These are phyloP conservation scores for Biscutella laevigata DNA, from an alignment of 441 rosid species.

Conservation along the genomic window DNA sequence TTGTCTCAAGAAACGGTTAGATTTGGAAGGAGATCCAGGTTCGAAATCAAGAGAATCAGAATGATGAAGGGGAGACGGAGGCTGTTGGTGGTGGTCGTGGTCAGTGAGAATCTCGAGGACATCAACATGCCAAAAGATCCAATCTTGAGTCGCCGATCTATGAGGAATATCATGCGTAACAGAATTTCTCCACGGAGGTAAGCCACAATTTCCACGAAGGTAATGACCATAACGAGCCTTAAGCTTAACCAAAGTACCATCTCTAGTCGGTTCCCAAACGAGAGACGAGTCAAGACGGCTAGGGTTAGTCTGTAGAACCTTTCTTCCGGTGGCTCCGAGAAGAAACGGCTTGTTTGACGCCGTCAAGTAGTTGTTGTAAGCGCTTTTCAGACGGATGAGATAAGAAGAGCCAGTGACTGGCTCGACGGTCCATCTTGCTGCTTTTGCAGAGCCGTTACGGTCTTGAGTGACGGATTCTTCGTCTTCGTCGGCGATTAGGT, in stretches of 20 bases:
- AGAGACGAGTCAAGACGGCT: conserved; percentile 65
- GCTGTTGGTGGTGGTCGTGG: conserved; percentile 15
- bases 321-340: conserved; percentile 78
- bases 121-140: conserved; percentile 81
- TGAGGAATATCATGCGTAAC: conserved; percentile 90
- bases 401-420: conserved; percentile 32
- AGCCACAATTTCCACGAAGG: conserved; percentile 81
- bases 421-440: conserved; percentile 48
- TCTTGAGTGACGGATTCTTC: conserved; percentile 55
- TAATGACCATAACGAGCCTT: conserved; percentile 68
- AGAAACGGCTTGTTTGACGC: conserved; percentile 77
- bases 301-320: conserved; percentile 56
- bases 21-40: conserved; percentile 40
- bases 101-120: conserved; percentile 48
- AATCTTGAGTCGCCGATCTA: conserved; percentile 61
- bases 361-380: conserved; percentile 57
- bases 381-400: conserved; percentile 51
- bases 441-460: conserved; percentile 44
- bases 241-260: conserved; percentile 50
- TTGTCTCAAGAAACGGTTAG: conserved; percentile 44
- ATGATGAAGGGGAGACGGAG: conserved; percentile 38
- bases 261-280: conserved; percentile 78
- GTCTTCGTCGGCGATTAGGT: conserved; percentile 45
- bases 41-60: conserved; percentile 50
- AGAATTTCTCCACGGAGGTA: conserved; percentile 96